Base-by-base conservation (phyloP, 768 basidiomycete genomes). In the Russula virescens region DNA sequence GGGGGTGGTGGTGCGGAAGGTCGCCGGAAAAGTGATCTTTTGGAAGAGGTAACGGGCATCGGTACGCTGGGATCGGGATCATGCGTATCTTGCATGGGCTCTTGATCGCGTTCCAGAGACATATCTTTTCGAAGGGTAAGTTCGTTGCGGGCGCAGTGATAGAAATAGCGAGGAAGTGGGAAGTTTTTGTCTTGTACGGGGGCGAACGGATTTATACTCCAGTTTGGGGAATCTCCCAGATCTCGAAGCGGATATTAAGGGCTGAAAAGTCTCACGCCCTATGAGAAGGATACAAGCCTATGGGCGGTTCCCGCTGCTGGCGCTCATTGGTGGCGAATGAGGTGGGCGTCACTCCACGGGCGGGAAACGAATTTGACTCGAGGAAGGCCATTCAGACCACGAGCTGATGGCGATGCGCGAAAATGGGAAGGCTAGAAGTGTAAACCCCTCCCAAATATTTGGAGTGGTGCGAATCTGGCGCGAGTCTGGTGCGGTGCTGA, bases 1-100 rank as follows among this genome's bases (percentile, higher is more conserved):
- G 55, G 55, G 18, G 61, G 61, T 3, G 62, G 62, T 16, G 61
- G 49, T 4, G 35, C 45, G 4, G 52, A 38, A 10, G 45, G 2
- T 21, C 2, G 21, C 9, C 34, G 56, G 21, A 21, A 13, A 50
- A 11, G 42, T 6, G 11, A 5, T 21, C 16, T 52, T 47, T 43
- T 52, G 35, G 51, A 6, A 46, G 51, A 16, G 43, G 5, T 23
- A 21, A 14, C 8, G 11, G 11, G 52, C 23, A n/a, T 25, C 26
- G 34, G n/a, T 18, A 8, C 19, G 43, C 13, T n/a, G 26, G 55
- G 38, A 38, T 25, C 4, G 26, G 55, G 38, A 38, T 25, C 4
- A 8, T 6, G 26, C 14, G n/a, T 19, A 26, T 51, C 34, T 14
- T 28, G 34, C 21, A 14, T 6, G 10, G 42, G 9, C 28, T 46